Conservation (phyloP, 768 basidiomycete species). For the Lepiota subincarnata region DNA sequence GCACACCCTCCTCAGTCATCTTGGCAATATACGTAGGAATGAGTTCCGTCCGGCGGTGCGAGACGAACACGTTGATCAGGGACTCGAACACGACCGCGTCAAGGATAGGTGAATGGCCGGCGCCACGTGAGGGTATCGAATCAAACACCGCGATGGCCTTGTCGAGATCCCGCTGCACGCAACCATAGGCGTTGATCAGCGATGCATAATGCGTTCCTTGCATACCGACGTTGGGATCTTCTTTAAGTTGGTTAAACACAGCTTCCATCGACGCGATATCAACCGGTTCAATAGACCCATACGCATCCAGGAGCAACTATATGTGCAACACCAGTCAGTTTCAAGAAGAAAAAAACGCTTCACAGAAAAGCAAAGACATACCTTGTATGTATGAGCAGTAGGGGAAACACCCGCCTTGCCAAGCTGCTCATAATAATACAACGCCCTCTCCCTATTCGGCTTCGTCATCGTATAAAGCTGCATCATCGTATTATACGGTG, state of each 20-base stretch:
- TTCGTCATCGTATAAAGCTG: constrained; percentile 91
- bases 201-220: constrained; percentile 63
- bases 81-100: constrained; percentile 91
- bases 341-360: constrained; percentile 6
- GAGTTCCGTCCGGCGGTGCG: constrained; percentile 73
- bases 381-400: constrained; percentile 94
- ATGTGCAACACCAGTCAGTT: background rate
- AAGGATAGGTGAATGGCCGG: constrained; percentile 46
- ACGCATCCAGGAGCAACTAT: constrained; percentile 84
- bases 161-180: constrained; percentile 70
- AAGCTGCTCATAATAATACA: constrained; percentile 74
- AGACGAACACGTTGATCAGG: constrained; percentile 81
- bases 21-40: constrained; percentile 62
- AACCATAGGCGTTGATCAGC: constrained; percentile 86
- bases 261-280: constrained; percentile 68
- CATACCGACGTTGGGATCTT: constrained; percentile 38
- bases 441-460: constrained; percentile 73
- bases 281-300: constrained; percentile 81
- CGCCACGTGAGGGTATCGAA: constrained; percentile 49
- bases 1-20: constrained; percentile 60
- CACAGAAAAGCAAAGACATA: constrained; percentile 22
- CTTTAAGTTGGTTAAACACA: constrained; percentile 58
- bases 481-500: constrained; percentile 99
- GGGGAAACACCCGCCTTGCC: constrained; percentile 57
- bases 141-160: constrained; percentile 77